Percentiles rank a stretch among this genome's conserved stretches.
Evolutionary conservation across 805 yeast species (phyloP).

Genomic region (Kazachstania kunashirensis): DNA sequence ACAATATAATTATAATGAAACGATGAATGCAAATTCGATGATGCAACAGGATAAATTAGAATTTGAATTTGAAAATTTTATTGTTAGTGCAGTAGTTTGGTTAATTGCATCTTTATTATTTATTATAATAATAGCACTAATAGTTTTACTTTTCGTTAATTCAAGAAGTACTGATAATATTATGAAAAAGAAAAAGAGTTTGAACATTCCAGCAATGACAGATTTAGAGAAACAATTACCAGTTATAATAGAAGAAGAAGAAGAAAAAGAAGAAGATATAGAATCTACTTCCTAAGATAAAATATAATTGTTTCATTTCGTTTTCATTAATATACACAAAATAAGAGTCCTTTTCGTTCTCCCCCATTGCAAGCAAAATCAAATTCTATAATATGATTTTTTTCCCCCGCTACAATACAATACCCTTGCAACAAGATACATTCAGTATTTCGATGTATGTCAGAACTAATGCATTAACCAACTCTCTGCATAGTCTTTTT

Average conservation of each 20-base stretch:
- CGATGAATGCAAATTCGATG: not conserved
- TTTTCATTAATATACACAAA: too few species aligned
- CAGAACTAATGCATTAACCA: too few species aligned
- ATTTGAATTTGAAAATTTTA: constrained; percentile 1
- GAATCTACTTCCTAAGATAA: too few species aligned
- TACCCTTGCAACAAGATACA: too few species aligned
- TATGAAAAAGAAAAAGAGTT: not conserved
- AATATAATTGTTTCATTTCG: too few species aligned
- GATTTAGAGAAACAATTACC: constrained; percentile 2
- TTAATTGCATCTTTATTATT: not conserved
- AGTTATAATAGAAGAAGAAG: not conserved
- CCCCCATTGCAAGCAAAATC: too few species aligned
- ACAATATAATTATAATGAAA: not conserved
- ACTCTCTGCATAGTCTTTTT: too few species aligned
- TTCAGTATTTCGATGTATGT: too few species aligned
- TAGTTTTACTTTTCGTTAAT: not conserved
- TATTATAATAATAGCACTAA: not conserved
- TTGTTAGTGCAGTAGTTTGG: constrained; percentile 1
- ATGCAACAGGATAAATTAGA: not conserved
- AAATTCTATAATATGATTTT: too few species aligned
- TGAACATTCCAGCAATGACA: not conserved
- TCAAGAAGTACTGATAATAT: not conserved
- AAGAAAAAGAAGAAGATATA: not conserved
- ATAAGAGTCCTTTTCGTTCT: too few species aligned
- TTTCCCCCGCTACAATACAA: too few species aligned